Conservation (phyloP, 768 basidiomycete genomes). For the Leccinellum rugosiceps region DNA sequence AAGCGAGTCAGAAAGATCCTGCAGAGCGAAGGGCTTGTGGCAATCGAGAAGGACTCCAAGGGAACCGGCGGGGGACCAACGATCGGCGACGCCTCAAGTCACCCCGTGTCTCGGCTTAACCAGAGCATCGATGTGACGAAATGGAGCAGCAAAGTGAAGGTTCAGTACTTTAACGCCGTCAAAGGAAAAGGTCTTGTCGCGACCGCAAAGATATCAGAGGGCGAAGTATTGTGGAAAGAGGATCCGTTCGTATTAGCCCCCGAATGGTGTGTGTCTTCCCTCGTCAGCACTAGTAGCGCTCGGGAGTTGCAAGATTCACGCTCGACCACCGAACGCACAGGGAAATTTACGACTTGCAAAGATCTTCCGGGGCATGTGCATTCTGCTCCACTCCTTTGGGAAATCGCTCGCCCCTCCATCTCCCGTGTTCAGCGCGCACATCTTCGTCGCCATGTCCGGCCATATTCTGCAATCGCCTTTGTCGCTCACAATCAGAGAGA, state of each 20-base stretch:
- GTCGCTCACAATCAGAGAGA: constrained; percentile 59
- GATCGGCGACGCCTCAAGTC: constrained; percentile 30
- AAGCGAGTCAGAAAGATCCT: constrained; percentile 75
- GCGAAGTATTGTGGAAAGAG: constrained; percentile 82
- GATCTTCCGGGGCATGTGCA: constrained; percentile 56
- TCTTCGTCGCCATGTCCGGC: constrained; percentile 49
- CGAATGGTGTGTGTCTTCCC: constrained; percentile 56
- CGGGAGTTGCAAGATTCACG: neutral
- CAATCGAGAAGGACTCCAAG: constrained; percentile 5
- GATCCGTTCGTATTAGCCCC: constrained; percentile 79
- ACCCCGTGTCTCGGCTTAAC: constrained; percentile 65
- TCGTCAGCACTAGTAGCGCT: neutral
- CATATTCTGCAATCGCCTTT: constrained; percentile 80
- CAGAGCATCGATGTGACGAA: constrained; percentile 56
- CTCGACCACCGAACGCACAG: constrained; percentile 36
- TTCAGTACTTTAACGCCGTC: constrained; percentile 60
- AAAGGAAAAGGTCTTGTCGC: constrained; percentile 88
- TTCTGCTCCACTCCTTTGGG: constrained; percentile 69
- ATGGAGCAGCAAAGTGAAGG: constrained; percentile 63
- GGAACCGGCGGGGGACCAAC: neutral
- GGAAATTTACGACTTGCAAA: constrained; percentile 75
- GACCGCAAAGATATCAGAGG: constrained; percentile 58
- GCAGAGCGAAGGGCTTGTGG: constrained; percentile 52
- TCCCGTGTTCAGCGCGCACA: constrained; percentile 50
- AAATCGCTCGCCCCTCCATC: constrained; percentile 40